Percentiles rank a stretch among this genome's conserved stretches.
Evolutionary conservation across 768 basidiomycete species (phyloP).

Genomic region (Amanita phalloides): DNA sequence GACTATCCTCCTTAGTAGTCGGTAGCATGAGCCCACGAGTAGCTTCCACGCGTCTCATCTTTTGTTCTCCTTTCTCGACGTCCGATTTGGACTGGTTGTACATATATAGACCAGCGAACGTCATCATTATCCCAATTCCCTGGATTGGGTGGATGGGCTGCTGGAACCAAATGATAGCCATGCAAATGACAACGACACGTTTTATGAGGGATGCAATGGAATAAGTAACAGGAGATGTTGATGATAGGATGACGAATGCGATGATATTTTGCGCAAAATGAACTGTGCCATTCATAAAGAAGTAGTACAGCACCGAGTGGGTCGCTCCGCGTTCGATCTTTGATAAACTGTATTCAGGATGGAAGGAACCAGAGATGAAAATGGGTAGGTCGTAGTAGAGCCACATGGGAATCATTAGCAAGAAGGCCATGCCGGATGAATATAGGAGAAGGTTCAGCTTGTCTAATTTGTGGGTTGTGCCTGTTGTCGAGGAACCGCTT

Average conservation of each 20-base stretch:
- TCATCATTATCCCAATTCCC: slow-evolving; percentile 81
- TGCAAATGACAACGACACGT: slow-evolving; percentile 95
- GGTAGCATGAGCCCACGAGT: slow-evolving; percentile 61
- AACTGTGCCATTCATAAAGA: slow-evolving; percentile 89
- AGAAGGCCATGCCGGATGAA: slow-evolving; percentile 88
- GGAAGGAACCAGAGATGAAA: slow-evolving; percentile 37
- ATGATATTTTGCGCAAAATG: slow-evolving; percentile 98
- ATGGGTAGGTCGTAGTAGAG: slow-evolving; percentile 74
- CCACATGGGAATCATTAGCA: slow-evolving; percentile 97
- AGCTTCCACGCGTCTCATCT: slow-evolving; percentile 69
- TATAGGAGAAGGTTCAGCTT: slow-evolving; percentile 95
- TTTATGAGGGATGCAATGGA: slow-evolving; percentile 97
- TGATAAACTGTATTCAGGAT: slow-evolving; percentile 29
- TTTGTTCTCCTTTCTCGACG: slow-evolving; percentile 88
- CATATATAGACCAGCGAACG: slow-evolving; percentile 87
- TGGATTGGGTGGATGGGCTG: slow-evolving; percentile 80
- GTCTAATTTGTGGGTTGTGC: slow-evolving; percentile 72
- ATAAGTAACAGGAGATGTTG: slow-evolving; percentile 96
- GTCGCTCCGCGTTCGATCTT: slow-evolving; percentile 32
- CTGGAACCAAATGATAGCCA: slow-evolving; percentile 94
- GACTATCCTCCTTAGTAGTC: slow-evolving; percentile 49
- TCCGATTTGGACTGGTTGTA: slow-evolving; percentile 93
- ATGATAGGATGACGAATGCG: slow-evolving; percentile 92
- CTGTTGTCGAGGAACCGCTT: slow-evolving; percentile 20
- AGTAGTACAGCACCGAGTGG: slow-evolving; percentile 69